Base-by-base conservation (phyloP, 1,284 basidiomycete genomes). In the Naganishia albida region DNA sequence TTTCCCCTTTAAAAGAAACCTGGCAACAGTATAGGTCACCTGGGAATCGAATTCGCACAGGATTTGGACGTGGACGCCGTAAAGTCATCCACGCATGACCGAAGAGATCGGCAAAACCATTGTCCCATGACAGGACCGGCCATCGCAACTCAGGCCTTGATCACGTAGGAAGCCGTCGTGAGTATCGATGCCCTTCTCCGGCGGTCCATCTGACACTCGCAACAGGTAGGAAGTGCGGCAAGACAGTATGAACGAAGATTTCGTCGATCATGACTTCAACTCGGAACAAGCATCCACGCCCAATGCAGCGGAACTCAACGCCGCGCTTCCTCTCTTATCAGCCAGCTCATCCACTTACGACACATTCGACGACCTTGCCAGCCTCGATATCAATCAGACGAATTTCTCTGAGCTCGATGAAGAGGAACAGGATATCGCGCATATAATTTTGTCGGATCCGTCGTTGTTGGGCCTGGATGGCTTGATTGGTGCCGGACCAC, bases 331-430 rank as follows among this genome's bases (percentile, higher is more conserved):
- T 16, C 38, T 60, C 46, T 46, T 50, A 34, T 60, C 60, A 12
- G 25, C 60, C 8, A 52, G 50, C 16, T 53, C 60, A 4, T 44
- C 50, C 16, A 50, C 60, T 7, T 63, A 53, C n/a, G 50, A 63
- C 16, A 50, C 60, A 20, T 63, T 63, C n/a, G 50, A 63, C 20
- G 60, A 49, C 34, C 49, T 60, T 23, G 46, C 49, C 34, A 46
- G 49, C 15, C 57, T 60, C 46, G 57, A 60, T 38, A 60, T 60
- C 46, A 60, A 60, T 39, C 57, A 60, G 26, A 60, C 57, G n/a
- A 60, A 60, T 28, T 60, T 60, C 16, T 60, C 57, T 0, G 57
- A 60, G 46, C 44, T 60, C 46, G 57, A 60, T 34, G 57, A 60
- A 25, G 57, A 60, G 39, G 57, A 60, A 40, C 57, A 60, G 38